Percentiles rank a stretch among this genome's conserved stretches.
Conservation (phyloP, 805 yeast species). For the Isabelozyma heimii region DNA sequence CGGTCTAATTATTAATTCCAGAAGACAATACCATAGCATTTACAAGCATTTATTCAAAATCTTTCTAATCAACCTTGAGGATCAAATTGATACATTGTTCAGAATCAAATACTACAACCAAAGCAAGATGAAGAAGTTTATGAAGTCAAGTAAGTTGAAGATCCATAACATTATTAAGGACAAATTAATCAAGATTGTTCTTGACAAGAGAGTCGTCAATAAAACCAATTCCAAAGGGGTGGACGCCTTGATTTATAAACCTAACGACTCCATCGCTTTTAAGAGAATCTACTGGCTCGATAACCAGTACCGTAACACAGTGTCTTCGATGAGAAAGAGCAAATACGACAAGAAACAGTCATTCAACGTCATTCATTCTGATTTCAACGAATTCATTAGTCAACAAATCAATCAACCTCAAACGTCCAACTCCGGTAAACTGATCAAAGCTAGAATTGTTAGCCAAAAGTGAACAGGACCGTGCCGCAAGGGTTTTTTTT, state of each 20-base stretch:
- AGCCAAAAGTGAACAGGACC: background rate
- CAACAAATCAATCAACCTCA: background rate
- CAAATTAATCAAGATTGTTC: constrained; percentile 23
- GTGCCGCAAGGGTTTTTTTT: too few relatives aligned
- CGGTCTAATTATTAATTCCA: constrained; percentile 20
- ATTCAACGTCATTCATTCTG: background rate
- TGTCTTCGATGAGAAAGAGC: background rate
- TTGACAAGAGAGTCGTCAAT: background rate
- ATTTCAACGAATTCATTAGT: background rate
- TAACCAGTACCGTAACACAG: background rate
- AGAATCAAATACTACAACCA: constrained; percentile 34
- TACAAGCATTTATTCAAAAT: constrained; percentile 34
- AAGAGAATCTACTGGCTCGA: constrained; percentile 33
- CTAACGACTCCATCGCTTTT: constrained; percentile 20
- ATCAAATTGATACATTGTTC: constrained; percentile 34
- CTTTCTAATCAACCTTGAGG: constrained; percentile 34
- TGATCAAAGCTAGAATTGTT: background rate
- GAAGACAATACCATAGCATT: constrained; percentile 20
- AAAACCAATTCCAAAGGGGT: constrained; percentile 4
- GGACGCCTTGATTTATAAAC: constrained; percentile 26
- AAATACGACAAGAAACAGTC: background rate
- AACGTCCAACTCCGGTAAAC: background rate
- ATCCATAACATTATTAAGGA: constrained; percentile 25
- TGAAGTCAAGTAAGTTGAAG: constrained; percentile 20
- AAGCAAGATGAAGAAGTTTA: constrained; percentile 22